Base-by-base conservation (phyloP, 1,284 basidiomycete species). In the Cryptococcus sp. region DNA sequence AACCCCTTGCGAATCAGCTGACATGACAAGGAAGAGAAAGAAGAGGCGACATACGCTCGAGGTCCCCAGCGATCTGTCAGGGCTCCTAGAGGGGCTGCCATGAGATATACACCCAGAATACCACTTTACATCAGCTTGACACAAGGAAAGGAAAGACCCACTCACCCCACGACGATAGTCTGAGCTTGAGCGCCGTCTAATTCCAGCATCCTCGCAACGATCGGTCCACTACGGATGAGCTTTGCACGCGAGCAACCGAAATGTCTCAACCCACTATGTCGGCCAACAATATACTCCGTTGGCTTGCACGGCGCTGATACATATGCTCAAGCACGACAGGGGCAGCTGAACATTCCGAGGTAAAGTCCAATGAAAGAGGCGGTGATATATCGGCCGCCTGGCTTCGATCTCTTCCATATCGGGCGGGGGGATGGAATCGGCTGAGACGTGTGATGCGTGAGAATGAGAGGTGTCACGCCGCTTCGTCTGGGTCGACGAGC, bases 211-310 rank as follows among this genome's bases (percentile, higher is more conserved):
- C 57, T 49, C 4, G 60, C 58, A 9, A 74, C 67, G 11, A 72
- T 65, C 0, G 71, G 71, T 0, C 72, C 72, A 56, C 64, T 66
- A 47, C 4, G 3, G 28, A 24, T 58, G 42, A 55, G 51, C 43
- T 22, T 10, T 36, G n/a, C 28, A 37, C 23, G 26, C 28, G 4
- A 22, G 22, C 6, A 22, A 12, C 37, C 18, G 23, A 25, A 24
- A 43, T 18, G 23, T 5, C 16, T n/a, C 19, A 22, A 57, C 64
- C 47, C 50, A 66, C 64, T 74, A 74, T 1, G 69, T 70, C 2
- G 70, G 69, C 71, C 71, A 74, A 45, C 62, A 70, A 53, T 72
- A 73, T n/a, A 72, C 71, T n/a, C 72, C 72, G 51, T 74, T 72
- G 1, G 72, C 70, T 51, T 68, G 68, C 0, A 72, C 35, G 5